Evolutionary conservation across 2,329 filamentous ascomycete species (phyloP).

Genomic region (Cordyceps farinosa): DNA sequence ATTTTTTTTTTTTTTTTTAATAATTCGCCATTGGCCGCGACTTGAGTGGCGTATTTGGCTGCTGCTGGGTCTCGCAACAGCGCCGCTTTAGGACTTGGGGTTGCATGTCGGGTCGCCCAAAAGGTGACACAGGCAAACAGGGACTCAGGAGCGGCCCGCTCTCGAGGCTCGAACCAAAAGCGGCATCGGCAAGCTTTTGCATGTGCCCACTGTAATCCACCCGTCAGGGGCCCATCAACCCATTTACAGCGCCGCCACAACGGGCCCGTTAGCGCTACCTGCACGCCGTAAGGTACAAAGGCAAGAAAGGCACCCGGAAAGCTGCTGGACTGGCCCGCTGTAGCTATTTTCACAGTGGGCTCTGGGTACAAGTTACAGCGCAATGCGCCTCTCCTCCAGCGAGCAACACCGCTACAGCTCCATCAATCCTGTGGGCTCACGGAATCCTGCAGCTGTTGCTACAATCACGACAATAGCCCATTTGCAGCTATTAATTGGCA

Average conservation of each 20-base stretch:
- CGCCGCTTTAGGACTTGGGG: background rate
- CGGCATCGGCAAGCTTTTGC: background rate
- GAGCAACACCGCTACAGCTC: background rate
- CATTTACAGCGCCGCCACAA: background rate
- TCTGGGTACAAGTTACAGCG: background rate
- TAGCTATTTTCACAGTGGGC: background rate
- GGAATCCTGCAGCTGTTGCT: background rate
- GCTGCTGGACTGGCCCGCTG: background rate
- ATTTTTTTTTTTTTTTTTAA: background rate
- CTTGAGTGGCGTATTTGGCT: background rate
- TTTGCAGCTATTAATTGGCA: too few species aligned
- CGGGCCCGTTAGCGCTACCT: background rate
- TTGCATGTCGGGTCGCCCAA: background rate
- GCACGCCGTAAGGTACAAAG: too few species aligned
- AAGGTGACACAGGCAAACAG: background rate
- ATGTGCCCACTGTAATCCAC: background rate
- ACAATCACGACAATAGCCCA: too few species aligned
- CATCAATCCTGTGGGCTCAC: background rate
- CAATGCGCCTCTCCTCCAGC: background rate
- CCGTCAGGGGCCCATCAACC: background rate
- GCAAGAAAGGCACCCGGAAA: background rate
- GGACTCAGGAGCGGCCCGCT: background rate
- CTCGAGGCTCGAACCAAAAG: background rate
- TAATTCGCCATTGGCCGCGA: background rate
- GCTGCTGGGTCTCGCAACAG: background rate